Evolutionary conservation across 2,329 filamentous ascomycete genomes (phyloP).

Genomic region (Xylaria sp.): DNA sequence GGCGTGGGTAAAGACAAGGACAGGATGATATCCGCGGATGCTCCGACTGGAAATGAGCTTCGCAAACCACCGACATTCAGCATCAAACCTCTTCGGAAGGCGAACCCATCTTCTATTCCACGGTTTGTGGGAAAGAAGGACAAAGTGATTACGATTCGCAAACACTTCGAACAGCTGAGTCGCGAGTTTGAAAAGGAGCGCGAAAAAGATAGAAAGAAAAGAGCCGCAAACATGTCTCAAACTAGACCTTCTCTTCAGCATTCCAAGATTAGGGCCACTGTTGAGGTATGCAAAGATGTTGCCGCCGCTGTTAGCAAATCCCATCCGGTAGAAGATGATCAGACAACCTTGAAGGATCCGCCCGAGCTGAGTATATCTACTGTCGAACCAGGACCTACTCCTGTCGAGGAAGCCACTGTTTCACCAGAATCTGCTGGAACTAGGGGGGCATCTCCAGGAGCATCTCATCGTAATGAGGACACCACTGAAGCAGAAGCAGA

Average conservation of each 20-base stretch:
- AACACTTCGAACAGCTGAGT: constrained; percentile 94
- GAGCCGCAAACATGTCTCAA: constrained; percentile 68
- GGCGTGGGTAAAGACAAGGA: constrained; percentile 30
- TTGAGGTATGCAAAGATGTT: constrained; percentile 92
- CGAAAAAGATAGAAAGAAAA: constrained; percentile 74
- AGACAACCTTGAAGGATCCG: constrained; percentile 34
- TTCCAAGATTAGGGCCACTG: constrained; percentile 88
- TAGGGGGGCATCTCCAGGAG: constrained; percentile 28
- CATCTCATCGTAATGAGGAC: constrained; percentile 26
- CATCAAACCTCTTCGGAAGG: constrained; percentile 61
- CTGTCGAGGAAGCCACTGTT: constrained; percentile 6
- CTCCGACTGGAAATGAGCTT: constrained; percentile 28
- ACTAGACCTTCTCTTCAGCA: constrained; percentile 78
- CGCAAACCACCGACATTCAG: constrained; percentile 31
- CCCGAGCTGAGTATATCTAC: constrained; percentile 30
- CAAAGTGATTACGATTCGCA: constrained; percentile 84
- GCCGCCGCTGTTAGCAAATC: constrained; percentile 86
- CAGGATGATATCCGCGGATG: constrained; percentile 23
- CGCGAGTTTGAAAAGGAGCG: constrained; percentile 95
- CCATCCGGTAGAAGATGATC: constrained; percentile 60
- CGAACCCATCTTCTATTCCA: constrained; percentile 72
- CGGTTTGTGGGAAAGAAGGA: constrained; percentile 74
- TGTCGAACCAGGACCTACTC: constrained; percentile 17
- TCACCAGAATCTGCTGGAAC: constrained; percentile 12
- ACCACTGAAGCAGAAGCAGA: constrained; percentile 39